Evolutionary conservation across 2,329 filamentous ascomycete species (phyloP), one percentile per base, ranked within the genome.

Genomic region (Epichloe sp.): DNA sequence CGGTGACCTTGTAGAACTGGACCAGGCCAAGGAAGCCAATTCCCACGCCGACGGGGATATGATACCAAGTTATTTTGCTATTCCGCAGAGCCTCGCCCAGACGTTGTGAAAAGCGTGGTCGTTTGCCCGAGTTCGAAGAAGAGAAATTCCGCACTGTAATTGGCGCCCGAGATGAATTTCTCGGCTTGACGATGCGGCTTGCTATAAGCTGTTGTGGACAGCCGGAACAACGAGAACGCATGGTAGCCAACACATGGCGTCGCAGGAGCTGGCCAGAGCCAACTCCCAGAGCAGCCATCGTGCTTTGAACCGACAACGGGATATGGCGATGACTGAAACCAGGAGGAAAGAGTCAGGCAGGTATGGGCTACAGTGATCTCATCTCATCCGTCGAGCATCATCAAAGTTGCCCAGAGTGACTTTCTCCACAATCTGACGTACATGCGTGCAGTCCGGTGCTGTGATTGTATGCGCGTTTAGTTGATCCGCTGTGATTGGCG

Each of bases 1-100:
- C 63, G 14, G 73, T 80, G 51, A 87, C 79, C 64, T 87, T 87
- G 67, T 91, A 93, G 65, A 94, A 83, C 60, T 95, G 89, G 48
- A 90, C 76, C 48, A 86, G 73, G 23, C 88, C 90, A 8, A 96
- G 75, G 61, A 95, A 89, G 52, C 80, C 87, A 60, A 95, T 83
- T 54, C 90, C 90, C 21, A 95, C 75, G 26, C 85, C 87, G 51
- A 95, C 79, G 21, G 90, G 90, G 58, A 96, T 95, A 45, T 86
- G 87, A 67, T 89, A 88, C 90, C 90, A 96, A 71, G 86, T 80
- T 55, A 93, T 76, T 66, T 74, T 79, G 56, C 71, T 73, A 57
- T 73, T 74, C 55, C 68, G 71, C 49, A 76, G 64, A 42, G 75
- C 74, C 53, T 70, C 69, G 26, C 74, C 69, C 51, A 79, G 67